Conservation (phyloP, 164 flowering plant genomes). For the Magnolia changhungtana region DNA sequence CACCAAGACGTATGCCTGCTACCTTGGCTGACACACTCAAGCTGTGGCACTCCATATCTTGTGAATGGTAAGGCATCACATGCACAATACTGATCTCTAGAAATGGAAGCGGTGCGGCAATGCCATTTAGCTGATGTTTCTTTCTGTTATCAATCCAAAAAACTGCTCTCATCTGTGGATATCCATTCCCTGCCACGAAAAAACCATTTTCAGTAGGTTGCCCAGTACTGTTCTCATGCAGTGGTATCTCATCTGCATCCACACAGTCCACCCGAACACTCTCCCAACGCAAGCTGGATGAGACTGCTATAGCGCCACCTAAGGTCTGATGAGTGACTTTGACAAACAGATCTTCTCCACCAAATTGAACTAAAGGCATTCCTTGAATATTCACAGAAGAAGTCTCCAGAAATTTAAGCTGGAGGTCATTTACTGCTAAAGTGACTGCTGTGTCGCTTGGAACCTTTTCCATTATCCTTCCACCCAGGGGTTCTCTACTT, state of each 20-base stretch:
- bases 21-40: slow-evolving; percentile 73
- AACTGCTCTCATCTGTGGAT: slow-evolving; percentile 65
- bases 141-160: slow-evolving; percentile 71
- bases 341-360: slow-evolving; percentile 62
- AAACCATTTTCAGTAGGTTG: slow-evolving; percentile 29
- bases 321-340: slow-evolving; percentile 81
- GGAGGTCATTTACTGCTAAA: slow-evolving; percentile 60
- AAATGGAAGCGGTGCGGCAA: slow-evolving; percentile 45
- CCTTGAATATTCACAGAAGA: slow-evolving; percentile 45
- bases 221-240: slow-evolving; percentile 28
- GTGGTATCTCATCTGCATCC: slow-evolving; percentile 42
- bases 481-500: slow-evolving; percentile 27
- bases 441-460: slow-evolving; percentile 92
- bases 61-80: slow-evolving; percentile 67
- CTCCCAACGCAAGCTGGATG: slow-evolving; percentile 72
- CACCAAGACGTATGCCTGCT: slow-evolving; percentile 86
- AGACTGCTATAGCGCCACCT: slow-evolving; percentile 89
- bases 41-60: slow-evolving; percentile 69
- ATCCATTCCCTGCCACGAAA: slow-evolving; percentile 38
- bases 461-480: slow-evolving; percentile 60
- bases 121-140: slow-evolving; percentile 26
- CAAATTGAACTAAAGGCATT: slow-evolving; percentile 73
- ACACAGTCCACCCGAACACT: slow-evolving; percentile 75
- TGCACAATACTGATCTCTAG: slow-evolving; percentile 60
- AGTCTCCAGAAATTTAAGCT: slow-evolving; percentile 74